Evolutionary conservation across 305 asterid species (phyloP).

Genomic region (Fraxinus floribunda): DNA sequence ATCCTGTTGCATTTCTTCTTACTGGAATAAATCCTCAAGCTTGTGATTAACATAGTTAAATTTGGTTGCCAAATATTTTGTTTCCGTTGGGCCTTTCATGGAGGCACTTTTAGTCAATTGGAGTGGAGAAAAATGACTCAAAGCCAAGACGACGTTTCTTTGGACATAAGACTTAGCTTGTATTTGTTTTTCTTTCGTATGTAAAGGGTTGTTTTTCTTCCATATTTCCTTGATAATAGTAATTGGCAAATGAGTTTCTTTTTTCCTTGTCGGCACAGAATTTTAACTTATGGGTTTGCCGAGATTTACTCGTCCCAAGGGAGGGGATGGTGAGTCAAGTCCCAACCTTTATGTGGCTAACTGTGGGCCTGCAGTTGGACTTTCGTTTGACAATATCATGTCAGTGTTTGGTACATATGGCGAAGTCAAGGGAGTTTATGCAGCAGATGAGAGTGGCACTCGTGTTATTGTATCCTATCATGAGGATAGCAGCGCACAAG

Average conservation of each 20-base stretch:
- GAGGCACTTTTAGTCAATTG: not conserved
- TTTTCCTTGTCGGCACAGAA: conserved; percentile 29
- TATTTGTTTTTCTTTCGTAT: not conserved
- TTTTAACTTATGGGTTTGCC: conserved; percentile 60
- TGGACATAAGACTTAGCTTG: not conserved
- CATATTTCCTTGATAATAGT: not conserved
- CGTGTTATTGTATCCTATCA: conserved; percentile 77
- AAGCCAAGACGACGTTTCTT: not conserved
- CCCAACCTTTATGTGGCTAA: conserved; percentile 87
- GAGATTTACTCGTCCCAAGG: conserved; percentile 70
- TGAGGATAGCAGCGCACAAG: conserved; percentile 48
- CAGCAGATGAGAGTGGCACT: conserved; percentile 90
- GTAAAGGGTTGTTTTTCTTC: not conserved
- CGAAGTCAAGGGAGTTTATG: conserved; percentile 62
- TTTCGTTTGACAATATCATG: conserved; percentile 58
- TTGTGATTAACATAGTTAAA: not conserved
- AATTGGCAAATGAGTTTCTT: not conserved
- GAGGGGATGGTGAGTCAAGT: conserved; percentile 44
- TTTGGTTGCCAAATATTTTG: not conserved
- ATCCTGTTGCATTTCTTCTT: not conserved
- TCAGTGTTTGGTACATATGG: conserved; percentile 63
- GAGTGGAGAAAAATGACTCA: not conserved
- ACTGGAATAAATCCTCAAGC: not conserved
- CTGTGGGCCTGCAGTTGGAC: conserved; percentile 90
- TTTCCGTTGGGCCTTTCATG: not conserved